Evolutionary conservation across 2,329 filamentous ascomycete genomes (phyloP), one percentile per base, ranked within the genome.

Genomic region (Cladophialophora immunda): DNA sequence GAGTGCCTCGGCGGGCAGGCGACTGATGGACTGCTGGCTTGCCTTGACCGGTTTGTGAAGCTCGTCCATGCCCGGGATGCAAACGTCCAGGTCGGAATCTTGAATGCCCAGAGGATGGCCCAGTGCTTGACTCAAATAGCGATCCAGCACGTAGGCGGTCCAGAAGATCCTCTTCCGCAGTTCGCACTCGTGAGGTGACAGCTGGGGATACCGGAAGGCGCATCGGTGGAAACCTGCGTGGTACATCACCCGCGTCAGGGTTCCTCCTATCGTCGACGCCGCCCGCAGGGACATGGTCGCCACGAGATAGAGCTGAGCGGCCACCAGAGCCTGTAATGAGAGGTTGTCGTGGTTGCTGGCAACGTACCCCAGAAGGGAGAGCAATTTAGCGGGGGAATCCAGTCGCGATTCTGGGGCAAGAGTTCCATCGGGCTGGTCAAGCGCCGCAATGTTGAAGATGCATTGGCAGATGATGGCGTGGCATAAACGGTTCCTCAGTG

Each of bases 211-310:
- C 0, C 86, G 80, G 4, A 79, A 78, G 1, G 86, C 85, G 62
- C 86, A 88, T 2, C 86, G 81, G 74, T 88, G 86, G n/a, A 88
- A 79, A 0, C 86, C 86, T 1, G 87, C 75, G 55, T 88, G 85
- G 53, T 85, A 86, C 0, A 84, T 83, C 72, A 86, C 85, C 4
- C 85, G 81, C 6, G 84, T 83, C 4, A 87, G 81, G 1, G 86
- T 75, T 0, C 86, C 86, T 0, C 86, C 84, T 0, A 88, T 71
- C 3, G 85, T 80, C 1, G 85, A 87, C 0, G 86, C 86, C 15
- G 84, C 83, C 67, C 87, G 87, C 8, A 87, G 78, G 4, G 84
- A 83, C 6, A 88, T 77, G 76, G 87, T 85, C 0, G 84, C 86
- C 0, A 85, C 79, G 0, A 88, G 78, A 47, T 87, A 86, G 0